Evolutionary conservation across 1,284 basidiomycete species (phyloP).

Genomic region (Boletus sp.): DNA sequence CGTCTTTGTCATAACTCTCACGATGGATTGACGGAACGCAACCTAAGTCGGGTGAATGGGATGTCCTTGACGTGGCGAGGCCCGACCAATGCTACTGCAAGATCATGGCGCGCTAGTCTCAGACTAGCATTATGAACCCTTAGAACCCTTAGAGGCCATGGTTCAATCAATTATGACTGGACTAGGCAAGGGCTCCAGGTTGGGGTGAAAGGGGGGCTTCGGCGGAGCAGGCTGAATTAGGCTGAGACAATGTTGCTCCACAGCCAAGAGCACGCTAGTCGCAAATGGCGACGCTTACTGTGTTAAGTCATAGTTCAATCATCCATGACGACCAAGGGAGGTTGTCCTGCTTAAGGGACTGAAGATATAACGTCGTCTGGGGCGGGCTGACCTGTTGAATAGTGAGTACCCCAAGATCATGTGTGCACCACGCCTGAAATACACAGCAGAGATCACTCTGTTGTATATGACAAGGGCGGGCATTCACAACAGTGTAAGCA

Average conservation of each 20-base stretch:
- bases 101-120: too few species aligned
- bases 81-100: neutral
- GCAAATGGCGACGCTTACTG: neutral
- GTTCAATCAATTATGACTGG: neutral
- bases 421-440: constrained; percentile 29
- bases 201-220: too few species aligned
- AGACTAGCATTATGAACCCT: neutral
- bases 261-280: neutral
- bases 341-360: too few species aligned
- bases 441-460: constrained; percentile 27
- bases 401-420: constrained; percentile 1
- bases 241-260: neutral
- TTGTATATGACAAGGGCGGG: constrained; percentile 27
- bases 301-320: neutral
- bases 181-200: neutral
- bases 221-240: too few species aligned
- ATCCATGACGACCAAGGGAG: neutral
- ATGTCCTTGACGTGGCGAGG: too few species aligned
- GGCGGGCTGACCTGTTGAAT: constrained; percentile 1
- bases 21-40: too few species aligned
- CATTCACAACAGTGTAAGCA: constrained; percentile 17
- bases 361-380: neutral
- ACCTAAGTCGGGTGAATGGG: too few species aligned
- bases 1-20: neutral
- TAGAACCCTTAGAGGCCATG: neutral